Evolutionary conservation across 2,329 filamentous ascomycete genomes (phyloP), one percentile per base, ranked within the genome.

Genomic region (Xylaria digitata): DNA sequence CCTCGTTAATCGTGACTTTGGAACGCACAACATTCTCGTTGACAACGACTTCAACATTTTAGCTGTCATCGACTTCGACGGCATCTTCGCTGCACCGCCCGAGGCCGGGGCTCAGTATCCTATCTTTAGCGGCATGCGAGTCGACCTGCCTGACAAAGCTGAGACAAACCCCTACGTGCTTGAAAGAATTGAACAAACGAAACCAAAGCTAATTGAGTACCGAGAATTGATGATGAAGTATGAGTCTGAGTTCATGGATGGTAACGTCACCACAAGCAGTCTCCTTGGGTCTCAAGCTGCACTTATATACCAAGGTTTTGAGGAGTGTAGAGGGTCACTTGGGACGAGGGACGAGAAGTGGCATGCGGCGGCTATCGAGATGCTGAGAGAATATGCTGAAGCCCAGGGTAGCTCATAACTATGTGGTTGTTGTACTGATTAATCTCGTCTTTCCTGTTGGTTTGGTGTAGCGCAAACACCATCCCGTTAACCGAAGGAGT

Each of bases 1-100:
- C 26, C 63, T 66, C n/a, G n/a, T 48, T 6, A 62, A 66, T 48
- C 57, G 63, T 17, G 63, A 66, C 21, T 53, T 66, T 37, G 63
- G 58, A 26, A 6, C 34, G 0, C 63, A 66, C 19, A 66, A 63
- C 15, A 8, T 62, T 57, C 63, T 66, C 7, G 58, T 66, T 4
- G 57, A 66, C 45, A 49, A 56, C 7, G 63, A 66, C 3, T 66
- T 66, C 23, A 52, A 58, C 7, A 66, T 62, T 23, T 49, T 61
- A 13, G 58, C 49, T 21, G 52, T 66, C 17, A 66, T 66, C 21
- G 63, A 66, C 50, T 46, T 63, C 2, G 58, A 62, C 8, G 45
- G 58, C 8, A 23, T 66, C 34, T 49, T 57, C 9, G 57, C 63
- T 17, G 50, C 32, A 2, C 57, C 57, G 2, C 40, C 45, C 6